Evolutionary conservation across 805 yeast genomes (phyloP).

Genomic region (Kluyveromyces aestuarii): DNA sequence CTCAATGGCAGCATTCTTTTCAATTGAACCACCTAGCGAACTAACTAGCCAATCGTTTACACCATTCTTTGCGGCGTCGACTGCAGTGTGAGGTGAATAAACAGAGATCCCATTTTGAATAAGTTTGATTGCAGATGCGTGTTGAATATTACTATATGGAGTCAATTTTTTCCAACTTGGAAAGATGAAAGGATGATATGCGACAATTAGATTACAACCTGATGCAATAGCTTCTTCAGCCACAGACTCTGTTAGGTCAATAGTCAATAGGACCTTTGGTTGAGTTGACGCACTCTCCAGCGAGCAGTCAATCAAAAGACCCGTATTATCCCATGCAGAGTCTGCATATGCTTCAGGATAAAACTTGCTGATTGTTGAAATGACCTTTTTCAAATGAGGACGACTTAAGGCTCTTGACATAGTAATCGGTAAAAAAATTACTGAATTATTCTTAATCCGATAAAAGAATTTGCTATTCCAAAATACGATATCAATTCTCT

Average conservation of each 20-base stretch:
- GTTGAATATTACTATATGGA: conserved; percentile 63
- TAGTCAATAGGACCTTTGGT: conserved; percentile 49
- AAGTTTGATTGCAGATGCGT: conserved; percentile 59
- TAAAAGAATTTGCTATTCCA: no score
- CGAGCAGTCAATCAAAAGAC: conserved; percentile 70
- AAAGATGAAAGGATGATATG: conserved; percentile 94
- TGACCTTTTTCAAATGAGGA: conserved; percentile 35
- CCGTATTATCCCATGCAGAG: conserved; percentile 91
- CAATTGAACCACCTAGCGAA: conserved; percentile 34
- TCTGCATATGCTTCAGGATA: conserved; percentile 83
- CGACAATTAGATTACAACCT: conserved; percentile 52
- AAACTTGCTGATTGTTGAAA: conserved; percentile 52
- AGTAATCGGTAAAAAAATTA: not conserved
- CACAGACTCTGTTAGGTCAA: conserved; percentile 78
- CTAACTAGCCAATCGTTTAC: conserved; percentile 87
- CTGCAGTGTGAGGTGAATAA: conserved; percentile 92
- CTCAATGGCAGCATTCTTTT: conserved; percentile 18
- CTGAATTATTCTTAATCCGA: not conserved
- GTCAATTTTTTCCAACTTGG: conserved; percentile 72
- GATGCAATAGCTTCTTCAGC: conserved; percentile 71
- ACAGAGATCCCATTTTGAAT: conserved; percentile 77
- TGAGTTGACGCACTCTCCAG: conserved; percentile 15
- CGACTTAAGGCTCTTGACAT: conserved; percentile 21
- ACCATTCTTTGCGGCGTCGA: conserved; percentile 88
- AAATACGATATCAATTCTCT: no score